Evolutionary conservation across 495 filamentous ascomycete genomes (phyloP).

Genomic region (Aspergillus bertholletiae): DNA sequence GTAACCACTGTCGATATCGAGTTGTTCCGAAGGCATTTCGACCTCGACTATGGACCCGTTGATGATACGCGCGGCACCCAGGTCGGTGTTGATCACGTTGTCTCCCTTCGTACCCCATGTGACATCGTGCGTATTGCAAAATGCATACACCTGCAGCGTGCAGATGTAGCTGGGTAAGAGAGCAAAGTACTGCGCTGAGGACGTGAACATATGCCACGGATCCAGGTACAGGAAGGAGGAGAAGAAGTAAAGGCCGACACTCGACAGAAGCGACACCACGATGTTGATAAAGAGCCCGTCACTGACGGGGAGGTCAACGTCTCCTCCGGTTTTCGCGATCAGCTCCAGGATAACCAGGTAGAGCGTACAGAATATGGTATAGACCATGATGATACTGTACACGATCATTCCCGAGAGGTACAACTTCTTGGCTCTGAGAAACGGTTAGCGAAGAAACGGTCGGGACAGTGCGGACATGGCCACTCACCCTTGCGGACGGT

Average conservation of each 20-base stretch:
- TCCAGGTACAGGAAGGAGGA: slow-evolving; percentile 95
- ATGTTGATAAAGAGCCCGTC: slow-evolving; percentile 93
- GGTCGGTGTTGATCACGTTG: slow-evolving; percentile 87
- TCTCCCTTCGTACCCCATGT: slow-evolving; percentile 99
- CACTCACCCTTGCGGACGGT: slow-evolving; percentile 84
- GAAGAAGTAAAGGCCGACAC: slow-evolving; percentile 91
- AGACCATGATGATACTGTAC: slow-evolving; percentile 91
- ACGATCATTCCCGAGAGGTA: slow-evolving; percentile 83
- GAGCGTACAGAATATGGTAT: slow-evolving; percentile 82
- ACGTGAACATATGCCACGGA: slow-evolving; percentile 99
- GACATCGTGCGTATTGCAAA: slow-evolving; percentile 99
- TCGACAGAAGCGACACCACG: slow-evolving; percentile 83
- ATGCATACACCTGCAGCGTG: slow-evolving; percentile 96
- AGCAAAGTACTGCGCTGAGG: slow-evolving; percentile 86
- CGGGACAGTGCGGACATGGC: neutral
- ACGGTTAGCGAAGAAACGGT: neutral
- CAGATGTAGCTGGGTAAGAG: slow-evolving; percentile 93
- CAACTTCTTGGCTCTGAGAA: slow-evolving; percentile 70
- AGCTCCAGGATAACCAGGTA: slow-evolving; percentile 85
- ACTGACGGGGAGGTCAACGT: slow-evolving; percentile 55
- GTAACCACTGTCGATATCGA: slow-evolving; percentile 97
- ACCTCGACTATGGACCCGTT: slow-evolving; percentile 67
- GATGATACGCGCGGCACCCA: slow-evolving; percentile 73
- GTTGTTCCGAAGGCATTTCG: slow-evolving; percentile 96
- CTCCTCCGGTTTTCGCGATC: slow-evolving; percentile 43